Conservation (phyloP, 2,329 filamentous ascomycete genomes). For the Pseudogymnoascus sp. region DNA sequence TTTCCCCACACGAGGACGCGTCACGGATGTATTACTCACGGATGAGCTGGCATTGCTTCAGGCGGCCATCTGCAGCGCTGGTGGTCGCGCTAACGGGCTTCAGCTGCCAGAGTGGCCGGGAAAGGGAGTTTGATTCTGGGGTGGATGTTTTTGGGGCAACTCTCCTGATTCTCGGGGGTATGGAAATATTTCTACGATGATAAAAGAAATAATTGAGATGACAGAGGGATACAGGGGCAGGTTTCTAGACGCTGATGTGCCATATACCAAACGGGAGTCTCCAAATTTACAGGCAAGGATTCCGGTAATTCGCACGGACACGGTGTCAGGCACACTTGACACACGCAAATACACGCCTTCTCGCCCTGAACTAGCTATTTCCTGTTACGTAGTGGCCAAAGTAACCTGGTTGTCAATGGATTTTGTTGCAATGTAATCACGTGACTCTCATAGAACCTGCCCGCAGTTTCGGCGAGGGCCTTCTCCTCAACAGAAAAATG, state of each 20-base stretch:
- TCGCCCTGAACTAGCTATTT: neutral
- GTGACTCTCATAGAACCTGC: neutral
- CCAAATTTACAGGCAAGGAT: neutral
- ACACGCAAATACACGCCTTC: neutral
- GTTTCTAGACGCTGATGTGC: neutral
- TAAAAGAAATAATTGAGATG: neutral
- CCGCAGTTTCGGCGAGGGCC: neutral
- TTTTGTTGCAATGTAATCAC: neutral
- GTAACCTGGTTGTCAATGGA: neutral
- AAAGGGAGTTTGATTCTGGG: conserved; percentile 43
- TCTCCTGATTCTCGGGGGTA: conserved; percentile 32
- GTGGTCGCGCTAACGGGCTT: conserved; percentile 47
- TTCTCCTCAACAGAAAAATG: neutral
- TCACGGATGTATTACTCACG: neutral
- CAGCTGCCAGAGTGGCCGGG: conserved; percentile 39
- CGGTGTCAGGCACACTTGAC: neutral
- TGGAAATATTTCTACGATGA: conserved; percentile 5
- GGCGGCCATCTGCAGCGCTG: conserved; percentile 26
- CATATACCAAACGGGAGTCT: neutral
- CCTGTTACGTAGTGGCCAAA: neutral
- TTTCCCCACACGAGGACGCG: neutral
- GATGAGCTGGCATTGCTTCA: conserved; percentile 28
- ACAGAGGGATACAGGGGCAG: too few species aligned
- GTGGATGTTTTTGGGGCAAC: conserved; percentile 48
- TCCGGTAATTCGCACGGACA: neutral